phyloP scores from a whole-genome alignment of 2,329 filamentous ascomycete species.

The Hymenoscyphus scutula region DNA sequence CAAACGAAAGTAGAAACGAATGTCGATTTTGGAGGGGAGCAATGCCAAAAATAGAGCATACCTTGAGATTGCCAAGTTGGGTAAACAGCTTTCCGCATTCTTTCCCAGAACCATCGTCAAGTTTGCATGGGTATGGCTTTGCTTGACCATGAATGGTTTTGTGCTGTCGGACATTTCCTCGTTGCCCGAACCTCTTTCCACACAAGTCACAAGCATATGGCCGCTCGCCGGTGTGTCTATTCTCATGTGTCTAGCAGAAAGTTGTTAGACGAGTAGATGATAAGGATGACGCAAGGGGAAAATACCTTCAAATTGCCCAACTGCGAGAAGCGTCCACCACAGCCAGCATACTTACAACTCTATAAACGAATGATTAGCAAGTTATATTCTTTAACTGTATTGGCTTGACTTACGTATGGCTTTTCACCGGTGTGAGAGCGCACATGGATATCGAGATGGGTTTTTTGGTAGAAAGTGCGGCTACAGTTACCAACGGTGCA shows the following conservation, averaged over 20 bases:
- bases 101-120: constrained; percentile 49
- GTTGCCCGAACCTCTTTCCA: constrained; percentile 79
- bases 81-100: constrained; percentile 86
- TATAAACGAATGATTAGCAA: constrained; percentile 28
- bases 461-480: constrained; percentile 87
- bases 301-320: constrained; percentile 81
- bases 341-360: constrained; percentile 66
- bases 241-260: constrained; percentile 68
- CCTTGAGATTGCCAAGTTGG: constrained; percentile 89
- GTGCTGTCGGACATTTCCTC: constrained; percentile 82
- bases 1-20: constrained; percentile 9
- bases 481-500: constrained; percentile 73
- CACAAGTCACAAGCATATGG: constrained; percentile 80
- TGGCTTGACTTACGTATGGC: constrained; percentile 70
- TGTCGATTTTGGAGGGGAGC: constrained; percentile 2
- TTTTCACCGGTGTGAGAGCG: constrained; percentile 86
- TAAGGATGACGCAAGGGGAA: constrained; percentile 22
- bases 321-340: constrained; percentile 81
- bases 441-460: constrained; percentile 86
- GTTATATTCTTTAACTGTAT: constrained; percentile 10
- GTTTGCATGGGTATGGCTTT: constrained; percentile 76
- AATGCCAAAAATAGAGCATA: constrained; percentile 37
- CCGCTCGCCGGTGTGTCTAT: constrained; percentile 82
- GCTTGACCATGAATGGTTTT: constrained; percentile 73
- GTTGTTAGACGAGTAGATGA: background rate